phyloP scores from a whole-genome alignment of 495 filamentous ascomycete genomes.

The Aspergillus ostianus region DNA sequence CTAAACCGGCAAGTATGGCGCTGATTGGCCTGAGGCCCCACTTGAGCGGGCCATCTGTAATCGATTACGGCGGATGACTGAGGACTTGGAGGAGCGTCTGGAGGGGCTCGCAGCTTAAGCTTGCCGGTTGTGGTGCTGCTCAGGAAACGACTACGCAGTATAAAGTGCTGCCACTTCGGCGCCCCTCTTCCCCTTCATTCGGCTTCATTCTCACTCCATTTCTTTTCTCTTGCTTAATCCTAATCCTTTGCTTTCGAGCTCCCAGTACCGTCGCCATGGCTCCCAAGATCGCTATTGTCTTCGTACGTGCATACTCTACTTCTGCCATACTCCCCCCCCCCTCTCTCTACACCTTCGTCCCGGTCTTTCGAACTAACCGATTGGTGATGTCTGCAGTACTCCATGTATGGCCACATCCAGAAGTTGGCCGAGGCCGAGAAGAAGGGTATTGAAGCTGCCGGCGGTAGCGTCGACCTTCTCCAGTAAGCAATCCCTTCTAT shows the following conservation, averaged over 20 bases:
- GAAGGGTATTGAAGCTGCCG: constrained; percentile 84
- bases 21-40: too few relatives aligned
- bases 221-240: constrained; percentile 1
- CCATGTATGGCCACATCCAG: constrained; percentile 90
- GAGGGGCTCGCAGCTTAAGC: neutral
- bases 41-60: constrained; percentile 22
- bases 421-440: constrained; percentile 86
- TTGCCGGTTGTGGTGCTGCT: neutral
- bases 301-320: constrained; percentile 52
- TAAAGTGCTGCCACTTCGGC: neutral
- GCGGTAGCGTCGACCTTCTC: constrained; percentile 74
- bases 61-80: constrained; percentile 30
- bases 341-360: neutral
- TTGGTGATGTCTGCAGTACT: constrained; percentile 62
- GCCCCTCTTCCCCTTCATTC: neutral
- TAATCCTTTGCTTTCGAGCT: constrained; percentile 6
- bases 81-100: too few relatives aligned
- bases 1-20: neutral
- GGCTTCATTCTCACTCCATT: constrained; percentile 5
- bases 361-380: constrained; percentile 5
- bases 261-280: constrained; percentile 62
- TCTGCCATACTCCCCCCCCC: neutral
- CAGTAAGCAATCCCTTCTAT: constrained; percentile 57
- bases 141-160: neutral
- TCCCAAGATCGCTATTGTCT: constrained; percentile 90